These are phyloP conservation scores for Colletotrichum gigasporum DNA, from an alignment of 2,329 filamentous ascomycete genomes.

Conservation along the genomic window DNA sequence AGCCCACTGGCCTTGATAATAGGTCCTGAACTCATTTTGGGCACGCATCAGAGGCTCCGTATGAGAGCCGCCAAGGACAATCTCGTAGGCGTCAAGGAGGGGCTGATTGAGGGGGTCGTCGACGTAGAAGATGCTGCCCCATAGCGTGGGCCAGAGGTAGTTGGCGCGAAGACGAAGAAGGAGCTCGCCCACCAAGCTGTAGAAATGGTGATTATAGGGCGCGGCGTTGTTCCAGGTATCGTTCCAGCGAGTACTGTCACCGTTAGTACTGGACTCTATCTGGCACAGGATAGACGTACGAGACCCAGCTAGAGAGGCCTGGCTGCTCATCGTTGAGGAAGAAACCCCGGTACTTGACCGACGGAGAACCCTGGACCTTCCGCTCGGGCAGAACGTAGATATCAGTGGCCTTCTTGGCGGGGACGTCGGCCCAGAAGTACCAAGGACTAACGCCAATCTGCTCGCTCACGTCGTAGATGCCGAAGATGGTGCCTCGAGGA, in stretches of 20 bases:
- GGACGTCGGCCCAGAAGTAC: slow-evolving; percentile 75
- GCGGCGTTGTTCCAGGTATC: slow-evolving; percentile 54
- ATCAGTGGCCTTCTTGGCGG: slow-evolving; percentile 56
- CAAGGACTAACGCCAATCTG: slow-evolving; percentile 79
- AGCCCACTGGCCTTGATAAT: slow-evolving; percentile 71
- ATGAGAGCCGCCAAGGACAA: slow-evolving; percentile 78
- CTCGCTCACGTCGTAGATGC: slow-evolving; percentile 76
- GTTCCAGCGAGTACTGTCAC: slow-evolving; percentile 44
- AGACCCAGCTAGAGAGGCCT: slow-evolving; percentile 72
- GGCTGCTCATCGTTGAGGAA: slow-evolving; percentile 79
- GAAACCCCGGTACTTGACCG: slow-evolving; percentile 74
- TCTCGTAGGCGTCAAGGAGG: slow-evolving; percentile 76
- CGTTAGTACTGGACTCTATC: neutral
- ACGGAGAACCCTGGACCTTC: slow-evolving; percentile 67
- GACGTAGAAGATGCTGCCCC: slow-evolving; percentile 77
- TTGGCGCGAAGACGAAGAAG: slow-evolving; percentile 76
- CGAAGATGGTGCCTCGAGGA: slow-evolving; percentile 72
- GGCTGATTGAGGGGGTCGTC: slow-evolving; percentile 76
- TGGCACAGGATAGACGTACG: slow-evolving; percentile 33
- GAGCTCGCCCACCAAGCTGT: slow-evolving; percentile 75
- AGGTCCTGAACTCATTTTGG: slow-evolving; percentile 64
- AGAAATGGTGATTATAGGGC: slow-evolving; percentile 70
- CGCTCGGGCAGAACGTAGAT: slow-evolving; percentile 64
- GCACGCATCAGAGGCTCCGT: slow-evolving; percentile 76
- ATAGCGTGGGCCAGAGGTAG: slow-evolving; percentile 79